A percentile compares a stretch with the other conserved stretches of the same genome.
These are phyloP conservation scores for Trichoderma guizhouense DNA, from an alignment of 2,329 filamentous ascomycete genomes.

Conservation along the genomic window DNA sequence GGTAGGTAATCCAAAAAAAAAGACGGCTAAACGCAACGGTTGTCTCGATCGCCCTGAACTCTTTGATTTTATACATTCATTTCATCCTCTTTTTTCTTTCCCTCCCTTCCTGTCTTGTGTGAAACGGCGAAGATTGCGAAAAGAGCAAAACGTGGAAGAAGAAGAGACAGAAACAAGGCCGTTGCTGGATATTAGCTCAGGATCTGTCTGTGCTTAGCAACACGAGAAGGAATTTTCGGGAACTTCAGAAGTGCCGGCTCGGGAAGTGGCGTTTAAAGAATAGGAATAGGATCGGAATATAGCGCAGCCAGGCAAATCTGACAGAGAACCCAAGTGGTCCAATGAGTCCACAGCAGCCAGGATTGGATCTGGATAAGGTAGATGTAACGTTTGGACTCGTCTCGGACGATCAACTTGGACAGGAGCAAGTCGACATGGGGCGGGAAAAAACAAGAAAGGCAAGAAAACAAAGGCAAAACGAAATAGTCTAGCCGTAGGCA, in stretches of 20 bases:
- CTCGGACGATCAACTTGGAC: neutral
- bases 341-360: neutral
- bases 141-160: neutral
- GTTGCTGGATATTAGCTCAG: neutral
- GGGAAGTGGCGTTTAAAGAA: neutral
- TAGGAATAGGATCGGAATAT: constrained; percentile 6
- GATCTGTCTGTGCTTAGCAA: neutral
- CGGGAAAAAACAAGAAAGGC: neutral
- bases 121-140: neutral
- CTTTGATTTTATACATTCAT: neutral
- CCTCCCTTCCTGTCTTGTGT: neutral
- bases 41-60: neutral
- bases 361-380: neutral
- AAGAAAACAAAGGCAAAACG: neutral
- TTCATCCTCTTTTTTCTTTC: neutral
- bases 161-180: neutral
- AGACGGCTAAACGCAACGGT: neutral
- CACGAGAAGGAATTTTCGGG: neutral
- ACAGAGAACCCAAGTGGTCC: neutral
- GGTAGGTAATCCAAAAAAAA: neutral
- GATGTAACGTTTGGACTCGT: neutral
- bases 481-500: neutral
- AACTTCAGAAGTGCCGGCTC: neutral
- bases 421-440: neutral
- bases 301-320: neutral